Evolutionary conservation across 2,329 filamentous ascomycete species (phyloP), one percentile per base, ranked within the genome.

Genomic region (Raffaelea albimanens): DNA sequence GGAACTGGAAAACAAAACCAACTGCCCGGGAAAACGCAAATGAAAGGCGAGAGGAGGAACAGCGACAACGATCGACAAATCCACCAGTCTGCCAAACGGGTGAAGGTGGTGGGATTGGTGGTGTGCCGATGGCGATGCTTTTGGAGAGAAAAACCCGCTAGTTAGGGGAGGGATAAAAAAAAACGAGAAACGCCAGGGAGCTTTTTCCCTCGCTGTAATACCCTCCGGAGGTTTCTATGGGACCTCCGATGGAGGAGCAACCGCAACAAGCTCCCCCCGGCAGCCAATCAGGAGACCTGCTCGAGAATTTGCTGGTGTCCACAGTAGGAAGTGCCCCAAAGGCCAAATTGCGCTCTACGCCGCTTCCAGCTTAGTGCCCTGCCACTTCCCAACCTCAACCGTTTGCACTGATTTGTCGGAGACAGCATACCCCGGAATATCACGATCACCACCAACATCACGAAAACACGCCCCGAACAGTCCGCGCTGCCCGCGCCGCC

Each of bases 301-400:
- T 7, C n/a, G 5, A 11, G 8, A 8, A 40, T 10, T n/a, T n/a
- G n/a, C n/a, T 7, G 19, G 18, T 9, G n/a, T 10, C n/a, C 9
- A 20, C 8, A 18, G 11, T 20, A 7, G 7, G 25, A 7, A 29
- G 25, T 29, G 7, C 25, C 25, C 25, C 7, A 13, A 18, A 5
- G 8, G 8, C 38, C 19, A 20, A 40, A n/a, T 40, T 20, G 38
- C 39, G 20, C 39, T 29, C 25, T 29, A 29, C 25, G 40, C 48
- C 44, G 3, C n/a, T 29, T 47, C 23, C 1, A 44, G 47, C 13
- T 46, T 46, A 29, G 47, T 36, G 33, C 33, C 22, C 13, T 29
- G 39, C 29, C 23, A 45, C 38, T 22, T 21, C 4, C n/a, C 45
- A 36, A 49, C 48, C 48, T 44, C 48, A 50, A 50, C 48, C 40